Evolutionary conservation across 106 monocot genomes (phyloP), one percentile per base, ranked within the genome.

Genomic region (Acorus calamus): DNA sequence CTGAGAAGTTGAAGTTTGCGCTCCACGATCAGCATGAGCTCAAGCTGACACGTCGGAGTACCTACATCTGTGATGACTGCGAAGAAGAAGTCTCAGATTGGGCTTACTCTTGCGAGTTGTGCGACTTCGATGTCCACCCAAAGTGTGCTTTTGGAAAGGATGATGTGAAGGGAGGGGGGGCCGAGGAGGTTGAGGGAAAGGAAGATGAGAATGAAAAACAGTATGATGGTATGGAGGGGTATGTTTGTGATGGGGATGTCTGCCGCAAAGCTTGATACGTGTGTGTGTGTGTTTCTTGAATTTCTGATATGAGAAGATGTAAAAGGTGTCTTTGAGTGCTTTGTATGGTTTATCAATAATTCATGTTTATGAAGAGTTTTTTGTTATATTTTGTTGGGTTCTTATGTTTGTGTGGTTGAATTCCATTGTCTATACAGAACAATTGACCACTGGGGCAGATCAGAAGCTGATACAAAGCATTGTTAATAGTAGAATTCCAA

Each of bases 91-190:
- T 64, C 14, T 59, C 41, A 3, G 70, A 64, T 8, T 81, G 81
- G 81, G 76, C 81, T 2, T 81, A 72, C 61, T 76, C 60, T 52
- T 81, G 81, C 47, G 13, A 48, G 42, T 59, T 53, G 11, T 81
- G 81, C 46, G 76, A 81, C 56, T 81, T 76, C 11, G 69, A 77
- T 66, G 60, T 81, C 45, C 76, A 81, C 45, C 81, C 81, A 28
- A 66, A 77, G 7, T 81, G 81, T 61, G 81, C 81, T 47, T 57
- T 81, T 11, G 28, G 53, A 48, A 57, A 64, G 44, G 46, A 72
- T 14, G 42, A 67, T 10, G 41, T 6, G 44, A 4, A 48, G 0
- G 45, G 47, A 4, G 53, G 3, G 5, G 10, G 11, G 50, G 56
- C 50, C 2, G 65, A 75, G 4, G 43, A 8, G 49, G 65, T 54